These are phyloP conservation scores for Blastobotrys attinorum DNA, from an alignment of 805 yeast species.

Conservation along the genomic window DNA sequence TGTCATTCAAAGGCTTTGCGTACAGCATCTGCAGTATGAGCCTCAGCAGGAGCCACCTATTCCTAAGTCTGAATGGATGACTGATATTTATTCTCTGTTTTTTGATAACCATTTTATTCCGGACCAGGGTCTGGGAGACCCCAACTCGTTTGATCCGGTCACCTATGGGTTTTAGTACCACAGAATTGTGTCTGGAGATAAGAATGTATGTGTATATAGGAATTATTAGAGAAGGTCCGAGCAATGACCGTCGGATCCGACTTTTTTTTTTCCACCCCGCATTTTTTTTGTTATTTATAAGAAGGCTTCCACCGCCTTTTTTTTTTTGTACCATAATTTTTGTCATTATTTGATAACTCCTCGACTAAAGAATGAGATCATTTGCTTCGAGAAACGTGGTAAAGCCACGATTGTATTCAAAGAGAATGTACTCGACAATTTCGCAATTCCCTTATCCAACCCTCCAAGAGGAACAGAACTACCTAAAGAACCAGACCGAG, in stretches of 20 bases:
- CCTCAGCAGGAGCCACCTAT: constrained; percentile 7
- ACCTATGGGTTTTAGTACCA: no score
- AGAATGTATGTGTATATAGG: no score
- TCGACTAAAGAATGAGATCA: not conserved
- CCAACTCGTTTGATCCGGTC: not conserved
- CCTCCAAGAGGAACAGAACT: constrained; percentile 25
- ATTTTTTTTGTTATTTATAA: no score
- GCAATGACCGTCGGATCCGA: not conserved
- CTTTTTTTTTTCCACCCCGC: not conserved
- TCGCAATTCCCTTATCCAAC: constrained; percentile 33
- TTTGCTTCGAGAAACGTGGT: not conserved
- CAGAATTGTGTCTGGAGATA: no score
- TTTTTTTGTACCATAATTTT: not conserved
- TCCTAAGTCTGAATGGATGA: constrained; percentile 27
- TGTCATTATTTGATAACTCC: not conserved
- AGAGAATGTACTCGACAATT: constrained; percentile 15
- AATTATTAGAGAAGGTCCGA: no score
- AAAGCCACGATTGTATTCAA: not conserved
- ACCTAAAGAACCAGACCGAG: constrained; percentile 28
- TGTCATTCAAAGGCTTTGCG: constrained; percentile 37
- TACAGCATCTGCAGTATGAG: constrained; percentile 13
- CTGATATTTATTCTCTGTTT: constrained; percentile 40
- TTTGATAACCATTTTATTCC: constrained; percentile 28
- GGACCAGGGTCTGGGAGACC: not conserved
- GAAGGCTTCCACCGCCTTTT: not conserved